phyloP scores from a whole-genome alignment of 148 eudicot genomes.

The Euryodendron excelsum region DNA sequence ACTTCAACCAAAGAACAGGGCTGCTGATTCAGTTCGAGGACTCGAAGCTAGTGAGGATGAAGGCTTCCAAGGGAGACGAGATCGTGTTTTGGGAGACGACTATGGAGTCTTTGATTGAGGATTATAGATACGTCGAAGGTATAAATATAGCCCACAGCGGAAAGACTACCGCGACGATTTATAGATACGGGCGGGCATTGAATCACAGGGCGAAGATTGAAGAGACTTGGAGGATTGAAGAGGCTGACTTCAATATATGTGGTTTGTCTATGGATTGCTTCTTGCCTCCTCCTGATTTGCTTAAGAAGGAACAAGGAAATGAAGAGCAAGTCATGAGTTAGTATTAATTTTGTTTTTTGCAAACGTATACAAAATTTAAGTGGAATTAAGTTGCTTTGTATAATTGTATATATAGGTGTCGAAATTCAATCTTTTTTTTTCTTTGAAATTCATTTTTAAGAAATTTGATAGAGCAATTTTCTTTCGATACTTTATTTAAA shows the following conservation, averaged over 20 bases:
- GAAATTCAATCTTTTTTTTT: no score
- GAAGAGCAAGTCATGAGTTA: constrained; percentile 16
- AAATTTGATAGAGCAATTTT: no score
- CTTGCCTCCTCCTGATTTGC: constrained; percentile 52
- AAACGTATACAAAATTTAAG: no score
- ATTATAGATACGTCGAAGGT: constrained; percentile 54
- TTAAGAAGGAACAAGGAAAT: constrained; percentile 19
- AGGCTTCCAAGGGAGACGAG: constrained; percentile 28
- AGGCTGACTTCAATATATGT: constrained; percentile 54
- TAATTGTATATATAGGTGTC: no score
- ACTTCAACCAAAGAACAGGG: constrained; percentile 67
- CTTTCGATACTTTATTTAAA: no score
- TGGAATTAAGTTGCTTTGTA: no score
- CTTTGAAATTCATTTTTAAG: no score
- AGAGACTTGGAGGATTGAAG: constrained; percentile 67
- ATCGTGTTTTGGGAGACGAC: constrained; percentile 59
- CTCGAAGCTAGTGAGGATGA: constrained; percentile 45
- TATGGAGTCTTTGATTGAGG: constrained; percentile 54
- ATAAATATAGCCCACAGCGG: constrained; percentile 60
- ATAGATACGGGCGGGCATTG: constrained; percentile 43
- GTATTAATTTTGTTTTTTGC: no score
- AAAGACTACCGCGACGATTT: constrained; percentile 42
- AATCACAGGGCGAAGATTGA: constrained; percentile 44
- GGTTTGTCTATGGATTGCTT: constrained; percentile 54
- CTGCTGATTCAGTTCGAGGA: constrained; percentile 49